Base-by-base conservation (phyloP, 2,329 filamentous ascomycete species). In the Claviceps paspali region DNA sequence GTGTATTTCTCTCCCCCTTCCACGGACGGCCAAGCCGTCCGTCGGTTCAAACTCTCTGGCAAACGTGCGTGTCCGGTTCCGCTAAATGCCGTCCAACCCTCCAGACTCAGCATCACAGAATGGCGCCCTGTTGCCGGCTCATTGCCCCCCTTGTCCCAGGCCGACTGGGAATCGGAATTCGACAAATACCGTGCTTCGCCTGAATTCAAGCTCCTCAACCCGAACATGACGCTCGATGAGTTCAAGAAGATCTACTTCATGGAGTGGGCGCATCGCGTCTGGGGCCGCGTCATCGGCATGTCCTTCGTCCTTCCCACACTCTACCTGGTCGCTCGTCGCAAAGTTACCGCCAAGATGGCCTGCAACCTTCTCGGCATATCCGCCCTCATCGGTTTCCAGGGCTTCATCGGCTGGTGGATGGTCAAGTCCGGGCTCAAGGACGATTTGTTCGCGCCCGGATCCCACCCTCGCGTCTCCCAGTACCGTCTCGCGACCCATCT, bases 191-290 rank as follows among this genome's bases (percentile, higher is more conserved):
- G 81, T 46, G 75, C 81, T 30, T 94, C 86, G 15, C 91, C 91
- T 43, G 91, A 98, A 60, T 98, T 88, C 64, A 76, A 82, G 53
- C 73, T 86, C 43, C 70, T 98, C 48, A 98, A 98, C 63, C 81
- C 87, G 23, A 75, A 84, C 56, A 98, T 98, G 91, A 80, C 73
- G 23, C 68, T 98, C 39, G 72, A 78, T 41, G 91, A 98, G 56
- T 98, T 96, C 66, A 95, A 96, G 61, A 81, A 91, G 56, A 98
- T 98, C 47, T 98, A 96, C 70, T 98, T 82, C 59, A 96, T 96
- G 91, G 91, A 98, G 67, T 98, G 91, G 91, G 77, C 79, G 30
- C 91, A 98, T 60, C 76, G 91, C 22, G 70, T 95, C 38, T 96
- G 91, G 87, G 91, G 91, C 32, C 79, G 91, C 45, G 69, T 93